phyloP scores from a whole-genome alignment of 371 early-diverging fungal genomes.

The Lichtheimia hyalospora region DNA sequence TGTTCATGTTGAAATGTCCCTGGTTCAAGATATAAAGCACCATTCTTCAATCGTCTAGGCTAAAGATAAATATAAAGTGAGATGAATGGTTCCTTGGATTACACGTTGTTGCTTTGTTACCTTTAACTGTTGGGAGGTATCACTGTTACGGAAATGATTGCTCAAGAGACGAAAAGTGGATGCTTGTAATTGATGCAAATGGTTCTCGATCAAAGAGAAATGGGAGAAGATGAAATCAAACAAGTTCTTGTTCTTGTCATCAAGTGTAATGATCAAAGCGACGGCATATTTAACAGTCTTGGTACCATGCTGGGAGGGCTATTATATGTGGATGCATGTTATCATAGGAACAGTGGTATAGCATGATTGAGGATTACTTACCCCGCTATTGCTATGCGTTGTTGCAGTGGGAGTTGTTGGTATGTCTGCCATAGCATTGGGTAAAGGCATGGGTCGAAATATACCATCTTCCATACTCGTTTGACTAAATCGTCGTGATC shows the following conservation, averaged over 20 bases:
- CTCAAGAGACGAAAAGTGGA: conserved; percentile 50
- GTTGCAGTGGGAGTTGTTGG: background rate
- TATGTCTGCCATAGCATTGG: conserved; percentile 20
- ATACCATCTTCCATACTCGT: conserved; percentile 66
- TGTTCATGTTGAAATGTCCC: conserved; percentile 56
- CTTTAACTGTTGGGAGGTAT: conserved; percentile 5
- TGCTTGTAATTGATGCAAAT: conserved; percentile 60
- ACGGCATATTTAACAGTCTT: conserved; percentile 60
- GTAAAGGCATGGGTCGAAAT: conserved; percentile 64
- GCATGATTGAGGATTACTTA: background rate
- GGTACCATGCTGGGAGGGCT: conserved; percentile 36
- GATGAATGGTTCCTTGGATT: no score
- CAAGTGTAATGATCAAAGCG: conserved; percentile 57
- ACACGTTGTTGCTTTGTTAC: background rate
- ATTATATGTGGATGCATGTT: conserved; percentile 1
- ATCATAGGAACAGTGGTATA: background rate
- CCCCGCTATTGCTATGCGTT: no score
- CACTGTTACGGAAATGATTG: conserved; percentile 33
- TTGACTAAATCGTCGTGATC: conserved; percentile 56
- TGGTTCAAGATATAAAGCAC: conserved; percentile 34
- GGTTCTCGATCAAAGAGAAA: conserved; percentile 63
- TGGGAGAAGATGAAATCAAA: conserved; percentile 68
- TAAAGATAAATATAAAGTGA: background rate
- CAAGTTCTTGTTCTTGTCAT: conserved; percentile 48
- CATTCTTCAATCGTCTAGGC: background rate